Evolutionary conservation across 2,329 filamentous ascomycete genomes (phyloP), one percentile per base, ranked within the genome.

Genomic region (Zalaria obscura): DNA sequence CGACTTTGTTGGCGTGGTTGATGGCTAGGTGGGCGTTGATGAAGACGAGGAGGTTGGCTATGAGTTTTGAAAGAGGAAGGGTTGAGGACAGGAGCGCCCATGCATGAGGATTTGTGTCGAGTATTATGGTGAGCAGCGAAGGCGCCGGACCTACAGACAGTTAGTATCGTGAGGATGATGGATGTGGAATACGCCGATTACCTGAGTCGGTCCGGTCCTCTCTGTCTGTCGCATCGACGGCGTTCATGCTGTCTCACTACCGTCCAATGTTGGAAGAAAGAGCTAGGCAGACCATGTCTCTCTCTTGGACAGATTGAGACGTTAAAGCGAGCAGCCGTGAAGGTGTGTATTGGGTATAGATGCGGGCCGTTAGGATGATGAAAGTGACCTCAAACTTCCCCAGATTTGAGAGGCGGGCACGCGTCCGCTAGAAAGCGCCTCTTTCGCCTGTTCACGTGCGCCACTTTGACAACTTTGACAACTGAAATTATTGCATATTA

Each of bases 81-180:
- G 75, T 75, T 43, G 76, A 65, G 46, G 79, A 70, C 36, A 96
- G 75, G 45, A 84, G 72, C 5, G 84, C 78, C 91, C 91, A 94
- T 52, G 91, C 88, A 52, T 88, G 83, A 2, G 91, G 91, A 59
- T 98, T 98, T 26, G 89, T 95, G 67, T 98, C 91, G 66, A 98
- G 75, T 55, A 98, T 73, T 54, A 98, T 80, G 51, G 86, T 82
- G 40, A 95, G 77, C 31, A 98, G 78, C 9, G 89, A 93, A 1
- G 91, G 85, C 7, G 75, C 65, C 33, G 72, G 68, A n/a, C 2
- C 29, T 32, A n/a, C n/a, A 18, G 2, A 18, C 18, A 18, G 29
- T 32, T 32, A 32, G 29, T 7, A 7, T 7, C n/a, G 2, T 32
- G 7, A 32, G 29, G 7, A 32, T 7, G 29, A 32, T 18, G 18